These are phyloP conservation scores for Pleurotus giganteus DNA, from an alignment of 768 basidiomycete genomes.

Conservation along the genomic window DNA sequence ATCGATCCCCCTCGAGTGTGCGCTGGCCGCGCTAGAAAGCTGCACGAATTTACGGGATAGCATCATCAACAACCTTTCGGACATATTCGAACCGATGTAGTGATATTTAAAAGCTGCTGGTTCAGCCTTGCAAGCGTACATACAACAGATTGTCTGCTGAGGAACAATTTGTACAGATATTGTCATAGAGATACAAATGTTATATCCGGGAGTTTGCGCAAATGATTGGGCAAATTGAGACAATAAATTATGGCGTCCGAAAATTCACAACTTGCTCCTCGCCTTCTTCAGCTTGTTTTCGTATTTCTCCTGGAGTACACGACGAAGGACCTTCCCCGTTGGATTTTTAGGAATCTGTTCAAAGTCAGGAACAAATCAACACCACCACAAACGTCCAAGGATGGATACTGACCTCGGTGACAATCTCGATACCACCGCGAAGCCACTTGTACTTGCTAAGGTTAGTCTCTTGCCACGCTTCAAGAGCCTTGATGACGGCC, in stretches of 20 bases:
- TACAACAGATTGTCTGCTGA: neutral
- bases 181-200: neutral
- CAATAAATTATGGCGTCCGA: too few species aligned
- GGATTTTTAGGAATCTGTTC: slow-evolving; percentile 69
- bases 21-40: slow-evolving; percentile 40
- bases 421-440: slow-evolving; percentile 66
- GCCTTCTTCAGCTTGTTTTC: slow-evolving; percentile 31
- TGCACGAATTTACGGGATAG: slow-evolving; percentile 2
- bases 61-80: neutral
- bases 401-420: slow-evolving; percentile 49
- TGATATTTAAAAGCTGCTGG: too few species aligned
- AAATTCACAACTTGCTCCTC: slow-evolving; percentile 31
- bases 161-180: neutral
- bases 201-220: neutral
- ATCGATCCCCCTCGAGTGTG: slow-evolving; percentile 38
- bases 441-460: slow-evolving; percentile 78
- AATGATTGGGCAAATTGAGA: neutral
- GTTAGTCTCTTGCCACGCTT: slow-evolving; percentile 59
- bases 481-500: slow-evolving; percentile 43
- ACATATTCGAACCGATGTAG: slow-evolving; percentile 6
- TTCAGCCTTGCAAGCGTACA: neutral
- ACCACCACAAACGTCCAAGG: slow-evolving; percentile 6
- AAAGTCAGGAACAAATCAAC: neutral
- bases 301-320: slow-evolving; percentile 58
- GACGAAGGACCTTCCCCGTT: slow-evolving; percentile 69